Base-by-base conservation (phyloP, 495 filamentous ascomycete species). In the Amorphotheca resinae region DNA sequence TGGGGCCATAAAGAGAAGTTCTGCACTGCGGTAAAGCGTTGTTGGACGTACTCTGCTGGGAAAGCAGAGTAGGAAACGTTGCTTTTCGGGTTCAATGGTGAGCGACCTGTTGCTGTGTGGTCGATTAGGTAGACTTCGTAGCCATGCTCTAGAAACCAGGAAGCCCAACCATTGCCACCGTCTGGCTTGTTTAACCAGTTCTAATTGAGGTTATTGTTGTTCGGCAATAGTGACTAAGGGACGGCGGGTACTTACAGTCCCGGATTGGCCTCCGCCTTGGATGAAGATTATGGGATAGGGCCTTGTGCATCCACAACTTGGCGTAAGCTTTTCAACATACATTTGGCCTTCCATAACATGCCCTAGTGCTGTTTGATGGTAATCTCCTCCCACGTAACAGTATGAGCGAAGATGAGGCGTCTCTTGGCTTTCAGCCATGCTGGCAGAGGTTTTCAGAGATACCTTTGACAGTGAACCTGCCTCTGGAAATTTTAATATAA, bases 141-240 rank as follows among this genome's bases (percentile, higher is more conserved):
- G 9, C 71, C 69, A 26, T 61, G 46, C n/a, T 58, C 51, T 15
- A 70, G 41, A 48, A 73, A 74, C 38, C 54, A 70, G 4, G 62
- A 59, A 15, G 66, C 69, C 71, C 72, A 74, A 33, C 69, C 71
- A 12, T 52, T 53, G 1, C 59, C 50, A 9, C 62, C 63, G 37
- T 75, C 69, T 11, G 71, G 68, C 28, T 66, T 75, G 22, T 64
- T 61, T 21, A 70, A 54, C 58, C 63, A 74, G 42, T 68, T 66
- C 62, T 65, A 22, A 11, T 31, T 20, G n/a, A n/a, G n/a, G n/a
- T n/a, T n/a, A n/a, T n/a, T n/a, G n/a, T n/a, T n/a, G n/a, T n/a
- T n/a, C n/a, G n/a, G n/a, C n/a, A n/a, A n/a, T n/a, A n/a, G n/a
- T n/a, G n/a, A n/a, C n/a, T n/a, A n/a, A n/a, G n/a, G n/a, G n/a